phyloP scores from a whole-genome alignment of 129 eudicot genomes.

The Calendula officinalis region DNA sequence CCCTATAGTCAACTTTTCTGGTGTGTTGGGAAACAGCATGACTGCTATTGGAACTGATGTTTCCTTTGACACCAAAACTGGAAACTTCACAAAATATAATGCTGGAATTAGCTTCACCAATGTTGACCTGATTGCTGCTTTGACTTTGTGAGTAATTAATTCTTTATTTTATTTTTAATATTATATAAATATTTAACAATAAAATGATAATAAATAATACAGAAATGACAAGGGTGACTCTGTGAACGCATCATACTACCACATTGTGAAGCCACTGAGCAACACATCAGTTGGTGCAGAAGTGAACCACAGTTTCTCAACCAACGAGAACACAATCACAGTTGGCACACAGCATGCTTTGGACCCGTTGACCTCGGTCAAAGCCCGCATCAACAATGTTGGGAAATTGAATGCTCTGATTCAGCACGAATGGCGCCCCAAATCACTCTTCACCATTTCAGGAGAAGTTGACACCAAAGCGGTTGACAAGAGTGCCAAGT shows the following conservation, averaged over 20 bases:
- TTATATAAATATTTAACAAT: no score
- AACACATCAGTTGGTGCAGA: background rate
- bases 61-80: background rate
- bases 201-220: background rate
- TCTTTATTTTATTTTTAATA: no score
- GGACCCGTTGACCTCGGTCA: background rate
- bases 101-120: background rate
- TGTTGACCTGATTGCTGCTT: background rate
- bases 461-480: conserved; percentile 1
- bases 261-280: background rate
- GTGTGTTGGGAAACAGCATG: background rate
- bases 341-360: background rate
- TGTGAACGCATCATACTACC: background rate
- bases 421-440: background rate
- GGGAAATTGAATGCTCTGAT: background rate
- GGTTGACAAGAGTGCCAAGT: background rate
- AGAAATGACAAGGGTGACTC: conserved; percentile 2
- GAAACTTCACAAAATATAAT: background rate
- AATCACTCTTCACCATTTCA: conserved; percentile 3
- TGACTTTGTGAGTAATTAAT: background rate
- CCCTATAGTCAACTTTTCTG: background rate
- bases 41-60: background rate
- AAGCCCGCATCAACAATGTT: background rate
- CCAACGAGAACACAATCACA: background rate
- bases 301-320: background rate